Evolutionary conservation across 2,329 filamentous ascomycete species (phyloP), one percentile per base, ranked within the genome.

Genomic region (Eutypella sp.): DNA sequence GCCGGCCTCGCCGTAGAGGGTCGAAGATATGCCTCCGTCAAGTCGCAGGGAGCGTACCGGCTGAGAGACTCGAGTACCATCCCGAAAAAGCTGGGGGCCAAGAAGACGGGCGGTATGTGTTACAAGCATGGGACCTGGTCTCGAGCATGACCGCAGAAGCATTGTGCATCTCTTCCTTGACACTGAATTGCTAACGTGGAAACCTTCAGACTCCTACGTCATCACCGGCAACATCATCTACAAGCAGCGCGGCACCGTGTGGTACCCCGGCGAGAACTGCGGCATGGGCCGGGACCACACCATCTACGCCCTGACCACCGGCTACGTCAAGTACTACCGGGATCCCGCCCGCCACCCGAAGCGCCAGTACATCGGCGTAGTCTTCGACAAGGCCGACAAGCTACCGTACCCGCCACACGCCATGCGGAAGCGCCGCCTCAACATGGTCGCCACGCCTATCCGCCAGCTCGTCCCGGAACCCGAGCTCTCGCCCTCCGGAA

Each of bases 151-250:
- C 16, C 11, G 29, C 11, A 33, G 13, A n/a, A n/a, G 5, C 27
- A 31, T 31, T 36, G 38, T 34, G 25, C 44, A 38, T 27, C 25
- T 34, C 18, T 40, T 29, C 24, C 15, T 34, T 15, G 15, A 25
- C 9, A 29, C 38, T 15, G 20, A 2, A 19, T 19, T n/a, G 46
- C 48, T 49, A 45, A 54, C 40, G 27, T 29, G n/a, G 40, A 19
- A n/a, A 22, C 29, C 3, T 13, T 47, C 62, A 91, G 87, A 92
- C 65, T 87, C 96, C 73, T 95, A 85, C 67, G 93, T 99, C 29
- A 86, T 96, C 47, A 87, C 91, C 4, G 93, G 93, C 45, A 97
- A 96, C 74, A 99, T 99, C 69, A 87, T 99, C 70, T 99, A 93
- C 80, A 90, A 89, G 65, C 93, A 99, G 70, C 85, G 92, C 60